These are phyloP conservation scores for Candida berthetii DNA, from an alignment of 805 yeast genomes.

Conservation along the genomic window DNA sequence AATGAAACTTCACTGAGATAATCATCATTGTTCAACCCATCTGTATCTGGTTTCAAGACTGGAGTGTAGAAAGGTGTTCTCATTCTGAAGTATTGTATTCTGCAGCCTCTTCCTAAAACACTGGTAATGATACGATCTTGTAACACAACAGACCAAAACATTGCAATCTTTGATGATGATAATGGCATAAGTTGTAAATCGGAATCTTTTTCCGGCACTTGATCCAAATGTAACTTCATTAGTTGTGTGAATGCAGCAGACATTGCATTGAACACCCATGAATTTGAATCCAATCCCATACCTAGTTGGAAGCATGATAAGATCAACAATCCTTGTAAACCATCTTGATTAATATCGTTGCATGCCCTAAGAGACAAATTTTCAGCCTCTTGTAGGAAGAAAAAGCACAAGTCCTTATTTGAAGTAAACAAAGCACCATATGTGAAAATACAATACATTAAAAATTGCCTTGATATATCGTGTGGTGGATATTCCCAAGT, in stretches of 20 bases:
- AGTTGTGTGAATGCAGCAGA: constrained; percentile 22
- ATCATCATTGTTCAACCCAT: constrained; percentile 1
- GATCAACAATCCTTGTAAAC: constrained; percentile 21
- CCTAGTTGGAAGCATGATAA: constrained; percentile 27
- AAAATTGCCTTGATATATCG: constrained; percentile 21
- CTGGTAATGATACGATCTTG: constrained; percentile 27
- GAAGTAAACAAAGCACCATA: constrained; percentile 20
- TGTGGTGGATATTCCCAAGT: constrained; percentile 21
- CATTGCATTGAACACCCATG: constrained; percentile 28
- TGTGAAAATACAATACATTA: constrained; percentile 22
- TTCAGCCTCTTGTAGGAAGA: constrained; percentile 20
- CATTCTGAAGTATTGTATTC: constrained; percentile 27
- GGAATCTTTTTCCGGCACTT: constrained; percentile 4
- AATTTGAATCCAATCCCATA: constrained; percentile 23
- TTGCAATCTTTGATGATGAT: constrained; percentile 12
- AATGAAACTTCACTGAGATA: constrained; percentile 18
- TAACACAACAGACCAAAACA: constrained; percentile 25
- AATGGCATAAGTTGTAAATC: constrained; percentile 2
- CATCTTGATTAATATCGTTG: constrained; percentile 15
- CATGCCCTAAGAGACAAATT: constrained; percentile 17
- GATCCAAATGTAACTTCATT: constrained; percentile 17
- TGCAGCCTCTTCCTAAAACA: constrained; percentile 26
- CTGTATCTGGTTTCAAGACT: too few relatives aligned
- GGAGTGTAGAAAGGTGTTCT: constrained; percentile 22
- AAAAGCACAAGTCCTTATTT: constrained; percentile 6